phyloP scores from a whole-genome alignment of 2,329 filamentous ascomycete genomes.

The Fusarium agapanthi region DNA sequence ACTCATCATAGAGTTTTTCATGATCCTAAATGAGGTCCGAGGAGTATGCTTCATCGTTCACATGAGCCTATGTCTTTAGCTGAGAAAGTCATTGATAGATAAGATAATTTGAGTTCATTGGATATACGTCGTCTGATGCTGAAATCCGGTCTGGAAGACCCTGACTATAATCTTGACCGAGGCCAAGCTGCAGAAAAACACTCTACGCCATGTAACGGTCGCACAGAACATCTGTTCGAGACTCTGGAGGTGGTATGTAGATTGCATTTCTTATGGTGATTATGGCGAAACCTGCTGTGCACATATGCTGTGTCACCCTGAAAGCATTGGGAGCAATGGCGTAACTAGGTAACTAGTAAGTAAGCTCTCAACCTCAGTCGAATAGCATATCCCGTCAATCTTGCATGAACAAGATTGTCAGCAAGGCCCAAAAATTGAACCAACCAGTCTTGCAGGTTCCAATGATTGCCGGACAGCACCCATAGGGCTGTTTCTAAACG shows the following conservation, averaged over 20 bases:
- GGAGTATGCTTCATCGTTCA: conserved; percentile 4
- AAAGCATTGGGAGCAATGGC: not conserved
- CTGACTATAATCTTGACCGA: conserved; percentile 20
- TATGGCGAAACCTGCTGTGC: not conserved
- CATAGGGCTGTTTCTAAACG: not conserved
- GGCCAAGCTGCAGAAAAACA: conserved; percentile 16
- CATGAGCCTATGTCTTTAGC: not conserved
- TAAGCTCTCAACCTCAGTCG: not conserved
- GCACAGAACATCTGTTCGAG: conserved; percentile 5
- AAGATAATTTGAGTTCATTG: conserved; percentile 35
- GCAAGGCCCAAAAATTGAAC: not conserved
- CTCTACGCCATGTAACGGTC: not conserved
- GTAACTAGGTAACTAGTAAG: not conserved
- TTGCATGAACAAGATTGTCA: not conserved
- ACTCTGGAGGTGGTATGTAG: not conserved
- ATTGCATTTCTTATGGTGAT: not conserved
- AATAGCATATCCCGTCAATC: not conserved
- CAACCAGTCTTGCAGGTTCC: not conserved
- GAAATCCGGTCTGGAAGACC: conserved; percentile 26
- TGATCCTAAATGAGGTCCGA: not conserved
- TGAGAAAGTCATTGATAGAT: conserved; percentile 21
- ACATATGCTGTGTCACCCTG: conserved; percentile 5
- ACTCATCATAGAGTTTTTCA: not conserved
- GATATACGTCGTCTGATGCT: not conserved
- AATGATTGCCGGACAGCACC: not conserved